Base-by-base conservation (phyloP, 2,329 filamentous ascomycete species). In the Sporothrix dimorphospora region DNA sequence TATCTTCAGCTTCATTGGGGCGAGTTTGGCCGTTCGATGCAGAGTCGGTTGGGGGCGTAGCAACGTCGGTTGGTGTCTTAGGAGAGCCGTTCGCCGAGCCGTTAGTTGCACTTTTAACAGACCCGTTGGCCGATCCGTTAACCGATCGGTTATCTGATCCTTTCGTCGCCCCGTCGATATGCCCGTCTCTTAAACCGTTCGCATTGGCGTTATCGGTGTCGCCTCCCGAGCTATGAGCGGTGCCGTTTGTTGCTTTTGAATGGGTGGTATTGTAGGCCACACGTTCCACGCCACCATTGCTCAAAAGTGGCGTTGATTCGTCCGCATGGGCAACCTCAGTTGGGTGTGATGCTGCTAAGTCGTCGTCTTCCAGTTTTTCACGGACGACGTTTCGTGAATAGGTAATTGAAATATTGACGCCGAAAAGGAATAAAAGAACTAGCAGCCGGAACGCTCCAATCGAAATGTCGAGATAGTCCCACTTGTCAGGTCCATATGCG, bases 231-330 rank as follows among this genome's bases (percentile, higher is more conserved):
- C n/a, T 12, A 30, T 53, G 47, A 16, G 67, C 19, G 8, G 21
- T 38, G 12, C 66, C 61, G 11, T 71, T 73, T 8, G 16, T 49
- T 47, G 53, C 27, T 11, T 16, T 7, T 47, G 27, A 49, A 45
- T 8, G 40, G 30, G 27, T 30, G 1, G 47, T n/a, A 4, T 71
- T 49, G 40, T 67, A 69, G n/a, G 57, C 12, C 19, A 38, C 24
- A 84, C 76, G 76, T 76, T 40, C 72, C 75, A 73, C 69, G 34
- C 69, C 72, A n/a, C 76, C 76, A 70, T 84, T 83, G 69, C 83
- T 83, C 7, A 94, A 83, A 38, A 94, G 82, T 0, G 91, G 90
- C 3, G 89, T 89, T 16, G 84, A 85, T 80, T 94, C 92, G 24
- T 63, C 55, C 11, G 80, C 75, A 59, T 80, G 79, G 30, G 79